Evolutionary conservation across 495 filamentous ascomycete species (phyloP).

Genomic region (Aspergillus leporis): DNA sequence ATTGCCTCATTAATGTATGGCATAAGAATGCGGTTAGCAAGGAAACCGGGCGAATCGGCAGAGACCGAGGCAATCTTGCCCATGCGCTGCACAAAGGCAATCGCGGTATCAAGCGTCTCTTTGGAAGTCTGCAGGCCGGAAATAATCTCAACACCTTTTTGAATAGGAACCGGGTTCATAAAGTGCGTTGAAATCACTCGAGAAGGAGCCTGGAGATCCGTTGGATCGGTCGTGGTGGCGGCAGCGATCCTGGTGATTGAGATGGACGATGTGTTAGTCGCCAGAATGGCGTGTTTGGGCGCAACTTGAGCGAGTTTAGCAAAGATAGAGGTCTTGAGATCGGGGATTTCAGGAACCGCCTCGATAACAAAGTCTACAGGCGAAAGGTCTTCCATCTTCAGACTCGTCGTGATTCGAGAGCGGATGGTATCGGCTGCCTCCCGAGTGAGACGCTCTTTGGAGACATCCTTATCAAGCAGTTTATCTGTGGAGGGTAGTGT

Average conservation of each 20-base stretch:
- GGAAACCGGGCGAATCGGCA: conserved; percentile 88
- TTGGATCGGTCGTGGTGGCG: conserved; percentile 73
- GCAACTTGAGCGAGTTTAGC: conserved; percentile 78
- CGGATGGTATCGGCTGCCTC: conserved; percentile 71
- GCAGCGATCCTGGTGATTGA: conserved; percentile 95
- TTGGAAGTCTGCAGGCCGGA: conserved; percentile 85
- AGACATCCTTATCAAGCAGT: conserved; percentile 87
- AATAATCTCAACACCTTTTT: conserved; percentile 98
- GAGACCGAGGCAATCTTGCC: conserved; percentile 88
- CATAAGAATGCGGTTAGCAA: conserved; percentile 97
- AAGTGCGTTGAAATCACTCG: conserved; percentile 96
- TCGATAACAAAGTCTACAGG: conserved; percentile 96
- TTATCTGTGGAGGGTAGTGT: conserved; percentile 61
- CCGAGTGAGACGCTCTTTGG: conserved; percentile 78
- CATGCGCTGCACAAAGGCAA: conserved; percentile 86
- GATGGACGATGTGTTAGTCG: conserved; percentile 97
- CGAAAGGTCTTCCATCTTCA: conserved; percentile 75
- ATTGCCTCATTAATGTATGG: conserved; percentile 99
- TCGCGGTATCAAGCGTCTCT: conserved; percentile 77
- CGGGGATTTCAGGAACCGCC: conserved; percentile 89
- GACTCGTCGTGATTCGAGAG: conserved; percentile 65
- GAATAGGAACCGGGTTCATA: conserved; percentile 98
- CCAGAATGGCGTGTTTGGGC: conserved; percentile 84
- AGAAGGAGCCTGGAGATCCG: conserved; percentile 75
- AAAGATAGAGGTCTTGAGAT: conserved; percentile 89